Evolutionary conservation across 352 stramenopile genomes (phyloP), one percentile per base, ranked within the genome.

Genomic region (Globisporangium ultimum): DNA sequence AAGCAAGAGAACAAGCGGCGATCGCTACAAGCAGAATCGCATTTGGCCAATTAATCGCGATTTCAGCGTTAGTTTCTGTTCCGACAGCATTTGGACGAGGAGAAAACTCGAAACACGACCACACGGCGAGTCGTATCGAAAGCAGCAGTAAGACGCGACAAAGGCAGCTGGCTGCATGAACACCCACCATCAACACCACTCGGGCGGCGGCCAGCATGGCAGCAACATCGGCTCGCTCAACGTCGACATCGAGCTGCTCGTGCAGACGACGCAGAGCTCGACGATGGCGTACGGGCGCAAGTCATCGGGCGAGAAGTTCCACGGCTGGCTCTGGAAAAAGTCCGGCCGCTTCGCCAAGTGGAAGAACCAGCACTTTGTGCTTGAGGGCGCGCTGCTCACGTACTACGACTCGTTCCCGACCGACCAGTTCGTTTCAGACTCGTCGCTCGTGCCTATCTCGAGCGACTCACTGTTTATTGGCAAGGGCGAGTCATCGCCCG

Each of bases 321-420:
- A 91, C 58, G 84, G 84, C 8, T 91, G 81, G 84, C 75, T 93
- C 7, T 93, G 81, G 81, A 91, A 86, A 64, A 90, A 91, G 56
- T 88, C 72, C 3, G 81, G 84, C 9, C 78, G 80, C 17, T 93
- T 93, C 59, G 76, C 74, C 28, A 89, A 90, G 61, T 93, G 84
- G 84, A 82, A 76, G 43, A 90, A 90, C 65, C 80, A 93, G 76
- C 83, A 91, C 52, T 93, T 93, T 61, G 80, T 93, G 49, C 68
- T 93, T 5, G 80, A 91, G 32, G 84, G 84, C 41, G 81, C 78
- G 21, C 56, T 93, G 42, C 55, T 93, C 6, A 89, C 79, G 24
- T 93, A 91, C 64, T 93, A 91, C 64, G 84, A 91, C 60, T 85
- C 80, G 62, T 91, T 90, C 58, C 81, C 84, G n/a, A 87, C 79